Evolutionary conservation across 768 basidiomycete genomes (phyloP).

Genomic region (Amanita rubescens): DNA sequence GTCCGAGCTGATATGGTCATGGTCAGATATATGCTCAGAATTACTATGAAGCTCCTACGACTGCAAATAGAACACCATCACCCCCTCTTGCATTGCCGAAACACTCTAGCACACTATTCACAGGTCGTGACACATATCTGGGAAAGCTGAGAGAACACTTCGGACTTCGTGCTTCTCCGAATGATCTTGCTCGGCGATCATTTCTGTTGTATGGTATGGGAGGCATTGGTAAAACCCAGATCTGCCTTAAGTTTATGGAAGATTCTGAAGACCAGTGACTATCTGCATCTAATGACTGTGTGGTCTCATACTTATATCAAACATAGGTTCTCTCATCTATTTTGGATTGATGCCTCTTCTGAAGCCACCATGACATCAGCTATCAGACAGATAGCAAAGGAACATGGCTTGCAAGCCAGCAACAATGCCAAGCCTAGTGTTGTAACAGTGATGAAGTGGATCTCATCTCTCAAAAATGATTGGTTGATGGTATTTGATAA

Average conservation of each 20-base stretch:
- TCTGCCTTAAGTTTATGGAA: slow-evolving; percentile 1
- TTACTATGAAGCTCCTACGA: neutral
- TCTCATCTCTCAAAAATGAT: slow-evolving; percentile 7
- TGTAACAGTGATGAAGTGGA: slow-evolving; percentile 8
- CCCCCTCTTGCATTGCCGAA: neutral
- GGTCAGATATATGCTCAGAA: neutral
- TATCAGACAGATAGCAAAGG: slow-evolving; percentile 5
- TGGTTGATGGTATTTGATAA: slow-evolving; percentile 18
- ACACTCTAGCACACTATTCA: slow-evolving; percentile 2
- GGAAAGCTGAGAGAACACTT: slow-evolving; percentile 11
- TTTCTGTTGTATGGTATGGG: slow-evolving; percentile 15
- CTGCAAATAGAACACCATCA: neutral
- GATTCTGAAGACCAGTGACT: neutral
- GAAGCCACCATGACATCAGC: slow-evolving; percentile 7
- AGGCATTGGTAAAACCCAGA: slow-evolving; percentile 9
- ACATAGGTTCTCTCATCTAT: slow-evolving; percentile 13
- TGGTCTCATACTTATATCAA: slow-evolving; percentile 3
- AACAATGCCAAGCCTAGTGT: neutral
- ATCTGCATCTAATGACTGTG: neutral
- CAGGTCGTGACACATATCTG: slow-evolving; percentile 10
- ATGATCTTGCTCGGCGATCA: neutral
- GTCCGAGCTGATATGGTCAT: neutral
- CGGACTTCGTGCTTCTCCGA: neutral
- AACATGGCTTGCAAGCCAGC: neutral
- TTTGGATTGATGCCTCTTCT: slow-evolving; percentile 19